Percentiles rank a stretch among this genome's conserved stretches.
These are phyloP conservation scores for Agrostemma githago DNA, from an alignment of 148 eudicot species.

Conservation along the genomic window DNA sequence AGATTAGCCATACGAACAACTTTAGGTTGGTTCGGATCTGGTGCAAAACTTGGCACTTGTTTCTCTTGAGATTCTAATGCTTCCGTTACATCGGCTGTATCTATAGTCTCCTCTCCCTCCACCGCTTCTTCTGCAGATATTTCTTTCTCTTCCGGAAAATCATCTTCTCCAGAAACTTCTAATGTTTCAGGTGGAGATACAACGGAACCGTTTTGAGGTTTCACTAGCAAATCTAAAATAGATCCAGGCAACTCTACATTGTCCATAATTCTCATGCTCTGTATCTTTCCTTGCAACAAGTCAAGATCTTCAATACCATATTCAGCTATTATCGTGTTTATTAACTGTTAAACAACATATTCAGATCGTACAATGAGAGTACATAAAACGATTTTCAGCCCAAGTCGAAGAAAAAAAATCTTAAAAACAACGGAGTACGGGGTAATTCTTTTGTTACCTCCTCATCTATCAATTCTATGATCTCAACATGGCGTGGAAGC, in stretches of 20 bases:
- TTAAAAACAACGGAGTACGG: background rate
- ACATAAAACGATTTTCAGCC: background rate
- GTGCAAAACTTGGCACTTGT: slow-evolving; percentile 26
- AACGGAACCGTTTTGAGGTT: slow-evolving; percentile 36
- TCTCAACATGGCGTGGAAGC: slow-evolving; percentile 96
- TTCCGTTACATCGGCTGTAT: slow-evolving; percentile 19
- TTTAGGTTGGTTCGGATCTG: slow-evolving; percentile 58
- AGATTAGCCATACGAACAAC: slow-evolving; percentile 97
- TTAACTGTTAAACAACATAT: slow-evolving; percentile 40
- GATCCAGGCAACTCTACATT: slow-evolving; percentile 77
- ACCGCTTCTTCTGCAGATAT: slow-evolving; percentile 33
- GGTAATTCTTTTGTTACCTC: slow-evolving; percentile 41
- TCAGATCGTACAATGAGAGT: slow-evolving; percentile 8
- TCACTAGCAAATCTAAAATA: slow-evolving; percentile 35
- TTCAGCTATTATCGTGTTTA: slow-evolving; percentile 58
- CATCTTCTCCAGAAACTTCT: slow-evolving; percentile 23
- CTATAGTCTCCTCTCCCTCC: slow-evolving; percentile 19
- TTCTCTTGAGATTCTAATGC: slow-evolving; percentile 24
- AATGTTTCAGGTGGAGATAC: slow-evolving; percentile 20
- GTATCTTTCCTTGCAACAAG: slow-evolving; percentile 60
- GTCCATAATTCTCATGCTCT: slow-evolving; percentile 80
- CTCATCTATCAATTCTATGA: slow-evolving; percentile 78
- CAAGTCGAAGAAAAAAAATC: background rate
- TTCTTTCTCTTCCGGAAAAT: slow-evolving; percentile 22
- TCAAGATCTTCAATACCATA: slow-evolving; percentile 71